Conservation (phyloP, 768 basidiomycete genomes). For the Amanita subjunquillea region DNA sequence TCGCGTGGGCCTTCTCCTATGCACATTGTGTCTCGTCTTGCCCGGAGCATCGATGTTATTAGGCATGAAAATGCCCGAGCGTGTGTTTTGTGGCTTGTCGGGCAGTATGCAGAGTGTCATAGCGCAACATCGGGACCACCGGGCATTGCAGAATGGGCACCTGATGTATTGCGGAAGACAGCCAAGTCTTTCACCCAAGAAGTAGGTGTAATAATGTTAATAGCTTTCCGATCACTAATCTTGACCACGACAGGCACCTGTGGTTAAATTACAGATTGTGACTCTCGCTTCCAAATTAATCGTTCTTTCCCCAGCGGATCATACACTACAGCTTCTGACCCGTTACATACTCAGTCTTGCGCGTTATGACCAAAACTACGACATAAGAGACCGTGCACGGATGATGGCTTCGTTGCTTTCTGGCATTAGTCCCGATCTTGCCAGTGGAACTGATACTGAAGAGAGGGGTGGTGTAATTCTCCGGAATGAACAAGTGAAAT, state of each 20-base stretch:
- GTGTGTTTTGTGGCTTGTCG: constrained; percentile 87
- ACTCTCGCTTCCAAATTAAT: constrained; percentile 83
- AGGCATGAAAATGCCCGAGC: constrained; percentile 74
- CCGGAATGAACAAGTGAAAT: constrained; percentile 68
- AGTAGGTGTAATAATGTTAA: constrained; percentile 26
- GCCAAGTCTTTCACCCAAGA: constrained; percentile 67
- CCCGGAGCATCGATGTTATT: constrained; percentile 70
- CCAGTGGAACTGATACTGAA: constrained; percentile 28
- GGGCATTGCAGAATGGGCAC: constrained; percentile 69
- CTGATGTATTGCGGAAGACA: constrained; percentile 78
- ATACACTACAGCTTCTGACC: constrained; percentile 40
- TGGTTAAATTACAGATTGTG: constrained; percentile 76
- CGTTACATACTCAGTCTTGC: constrained; percentile 77
- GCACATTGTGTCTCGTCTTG: constrained; percentile 67
- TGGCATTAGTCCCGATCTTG: constrained; percentile 28
- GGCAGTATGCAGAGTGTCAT: constrained; percentile 60
- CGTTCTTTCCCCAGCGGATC: constrained; percentile 49
- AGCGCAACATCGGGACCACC: constrained; percentile 29
- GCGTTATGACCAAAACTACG: constrained; percentile 80
- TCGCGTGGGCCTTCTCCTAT: constrained; percentile 12
- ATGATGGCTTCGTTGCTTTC: constrained; percentile 64
- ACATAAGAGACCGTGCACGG: constrained; percentile 84
- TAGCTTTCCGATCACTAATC: not conserved
- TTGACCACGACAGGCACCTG: constrained; percentile 29
- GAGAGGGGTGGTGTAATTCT: constrained; percentile 66